Evolutionary conservation across 208 protist species (phyloP).

Genomic region (Leishmania martiniquensis): DNA sequence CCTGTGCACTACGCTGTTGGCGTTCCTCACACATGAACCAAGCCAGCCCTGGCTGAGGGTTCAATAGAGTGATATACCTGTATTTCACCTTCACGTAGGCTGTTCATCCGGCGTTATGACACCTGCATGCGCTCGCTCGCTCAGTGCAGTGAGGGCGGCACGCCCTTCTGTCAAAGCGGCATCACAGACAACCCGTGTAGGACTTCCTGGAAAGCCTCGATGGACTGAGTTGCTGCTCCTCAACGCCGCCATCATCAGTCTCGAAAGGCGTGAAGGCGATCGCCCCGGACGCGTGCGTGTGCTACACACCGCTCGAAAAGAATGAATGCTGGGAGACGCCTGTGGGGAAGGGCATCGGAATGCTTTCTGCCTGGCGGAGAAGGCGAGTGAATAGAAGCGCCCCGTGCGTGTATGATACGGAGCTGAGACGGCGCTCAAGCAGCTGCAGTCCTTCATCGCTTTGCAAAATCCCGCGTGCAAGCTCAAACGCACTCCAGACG

Average conservation of each 20-base stretch:
- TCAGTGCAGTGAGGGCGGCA: neutral
- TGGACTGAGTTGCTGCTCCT: neutral
- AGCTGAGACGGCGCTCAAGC: too few species aligned
- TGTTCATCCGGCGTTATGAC: neutral
- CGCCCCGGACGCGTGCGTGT: neutral
- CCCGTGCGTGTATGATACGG: too few species aligned
- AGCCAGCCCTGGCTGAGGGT: neutral
- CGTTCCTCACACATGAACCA: neutral
- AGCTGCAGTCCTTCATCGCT: too few species aligned
- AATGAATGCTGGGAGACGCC: too few species aligned
- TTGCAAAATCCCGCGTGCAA: too few species aligned
- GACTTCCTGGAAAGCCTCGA: neutral
- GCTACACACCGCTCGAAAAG: neutral
- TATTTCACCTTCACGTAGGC: neutral
- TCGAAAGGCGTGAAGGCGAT: neutral
- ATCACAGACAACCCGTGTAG: neutral
- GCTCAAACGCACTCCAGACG: too few species aligned
- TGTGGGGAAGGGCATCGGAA: too few species aligned
- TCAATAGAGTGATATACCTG: neutral
- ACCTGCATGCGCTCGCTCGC: neutral
- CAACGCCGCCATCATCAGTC: neutral
- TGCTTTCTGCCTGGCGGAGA: too few species aligned
- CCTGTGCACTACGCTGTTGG: neutral
- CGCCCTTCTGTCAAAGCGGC: neutral
- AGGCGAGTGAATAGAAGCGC: too few species aligned